Percentiles rank a stretch among this genome's conserved stretches.
Conservation (phyloP, 2,329 filamentous ascomycete genomes). For the Stachybotrys chlorohalonatus region DNA sequence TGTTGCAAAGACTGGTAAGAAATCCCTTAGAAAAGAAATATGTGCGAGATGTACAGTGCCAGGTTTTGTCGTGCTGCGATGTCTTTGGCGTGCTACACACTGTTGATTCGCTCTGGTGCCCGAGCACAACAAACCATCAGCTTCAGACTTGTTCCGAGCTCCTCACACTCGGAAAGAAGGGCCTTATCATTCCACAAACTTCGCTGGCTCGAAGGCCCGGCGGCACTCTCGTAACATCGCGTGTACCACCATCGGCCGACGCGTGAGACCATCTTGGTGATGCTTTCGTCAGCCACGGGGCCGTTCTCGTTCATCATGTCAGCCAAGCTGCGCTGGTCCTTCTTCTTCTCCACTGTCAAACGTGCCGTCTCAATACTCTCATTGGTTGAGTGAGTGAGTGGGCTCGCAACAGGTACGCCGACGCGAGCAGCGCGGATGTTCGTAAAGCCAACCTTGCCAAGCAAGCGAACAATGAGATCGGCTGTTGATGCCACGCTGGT, state of each 20-base stretch:
- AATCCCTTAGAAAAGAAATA: not conserved
- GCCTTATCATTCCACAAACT: constrained; percentile 73
- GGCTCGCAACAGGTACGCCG: constrained; percentile 62
- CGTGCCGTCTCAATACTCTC: constrained; percentile 7
- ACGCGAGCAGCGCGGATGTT: constrained; percentile 69
- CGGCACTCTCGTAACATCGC: constrained; percentile 73
- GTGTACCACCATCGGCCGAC: constrained; percentile 97
- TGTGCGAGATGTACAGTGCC: not conserved
- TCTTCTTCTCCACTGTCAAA: constrained; percentile 15
- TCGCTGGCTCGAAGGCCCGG: constrained; percentile 32
- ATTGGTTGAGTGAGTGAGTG: constrained; percentile 24
- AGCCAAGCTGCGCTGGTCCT: constrained; percentile 47
- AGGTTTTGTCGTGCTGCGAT: not conserved
- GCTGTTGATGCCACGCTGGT: constrained; percentile 51
- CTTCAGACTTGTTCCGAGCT: constrained; percentile 78
- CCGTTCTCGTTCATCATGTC: constrained; percentile 66
- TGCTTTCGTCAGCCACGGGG: constrained; percentile 68
- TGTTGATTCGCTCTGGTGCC: constrained; percentile 54
- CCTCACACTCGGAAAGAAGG: constrained; percentile 76
- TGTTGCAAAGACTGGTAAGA: too few species aligned
- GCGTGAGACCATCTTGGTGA: constrained; percentile 83
- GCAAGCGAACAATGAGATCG: constrained; percentile 54
- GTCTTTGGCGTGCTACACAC: constrained; percentile 24
- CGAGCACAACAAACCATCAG: constrained; percentile 87
- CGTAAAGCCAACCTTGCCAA: constrained; percentile 61